Percentiles rank a stretch among this genome's conserved stretches.
Conservation (phyloP, 176 grass and related monocot species). For the Hsuehochloa calcarea region DNA sequence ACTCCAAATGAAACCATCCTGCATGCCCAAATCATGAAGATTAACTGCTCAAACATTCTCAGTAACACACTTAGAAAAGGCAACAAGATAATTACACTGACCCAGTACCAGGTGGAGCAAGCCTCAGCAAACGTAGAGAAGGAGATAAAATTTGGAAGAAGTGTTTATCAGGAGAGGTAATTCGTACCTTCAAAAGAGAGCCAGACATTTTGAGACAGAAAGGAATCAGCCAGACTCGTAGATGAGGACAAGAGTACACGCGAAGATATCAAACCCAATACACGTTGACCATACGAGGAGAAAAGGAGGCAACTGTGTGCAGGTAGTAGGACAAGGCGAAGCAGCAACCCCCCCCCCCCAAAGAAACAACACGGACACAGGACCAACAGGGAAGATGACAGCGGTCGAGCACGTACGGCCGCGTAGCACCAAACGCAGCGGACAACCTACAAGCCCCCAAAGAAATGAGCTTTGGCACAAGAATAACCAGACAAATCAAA, state of each 20-base stretch:
- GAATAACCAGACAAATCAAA: no score
- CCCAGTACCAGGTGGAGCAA: constrained; percentile 73
- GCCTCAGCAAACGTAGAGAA: constrained; percentile 76
- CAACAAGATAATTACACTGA: constrained; percentile 42
- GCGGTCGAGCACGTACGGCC: no score
- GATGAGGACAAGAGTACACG: constrained; percentile 16
- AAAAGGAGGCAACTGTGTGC: no score
- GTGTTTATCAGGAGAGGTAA: constrained; percentile 97
- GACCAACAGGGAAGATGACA: no score
- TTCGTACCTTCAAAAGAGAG: constrained; percentile 60
- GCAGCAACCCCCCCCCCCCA: no score
- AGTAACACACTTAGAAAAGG: constrained; percentile 5
- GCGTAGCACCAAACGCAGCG: no score
- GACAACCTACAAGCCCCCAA: no score
- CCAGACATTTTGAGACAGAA: constrained; percentile 18
- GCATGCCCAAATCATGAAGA: constrained; percentile 35
- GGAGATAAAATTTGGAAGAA: constrained; percentile 98
- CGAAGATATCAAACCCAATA: constrained; percentile 8
- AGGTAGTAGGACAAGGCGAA: no score
- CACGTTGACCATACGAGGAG: background rate
- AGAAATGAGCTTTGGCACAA: no score
- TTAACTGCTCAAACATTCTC: constrained; percentile 33
- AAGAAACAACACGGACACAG: no score
- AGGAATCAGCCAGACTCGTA: background rate
- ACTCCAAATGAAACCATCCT: constrained; percentile 98